Base-by-base conservation (phyloP, 768 basidiomycete species). In the Termitomyces sp. region DNA sequence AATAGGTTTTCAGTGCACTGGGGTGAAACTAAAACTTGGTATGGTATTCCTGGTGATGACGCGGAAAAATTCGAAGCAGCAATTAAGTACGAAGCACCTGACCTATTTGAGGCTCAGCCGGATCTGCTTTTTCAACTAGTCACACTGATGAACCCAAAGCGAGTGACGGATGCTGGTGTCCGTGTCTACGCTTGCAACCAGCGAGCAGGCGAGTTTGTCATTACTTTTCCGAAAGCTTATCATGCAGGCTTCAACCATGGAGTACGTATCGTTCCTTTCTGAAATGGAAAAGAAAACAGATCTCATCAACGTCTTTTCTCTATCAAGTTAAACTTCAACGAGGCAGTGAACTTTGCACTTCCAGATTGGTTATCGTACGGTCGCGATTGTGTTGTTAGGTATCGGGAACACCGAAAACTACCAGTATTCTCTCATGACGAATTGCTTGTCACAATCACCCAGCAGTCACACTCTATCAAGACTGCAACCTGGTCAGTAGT, bases 21-120 rank as follows among this genome's bases (percentile, higher is more conserved):
- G 93, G 97, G 97, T 31, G 96, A 97, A 70, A 96, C 96, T 36
- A 99, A 99, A 79, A 99, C 96, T 0, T 99, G 97, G 97, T 99
- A 99, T 73, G 95, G 95, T 52, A 90, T 98, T 45, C 96, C 97
- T 7, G 96, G 91, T n/a, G 84, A 86, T 52, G 92, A 97, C 66
- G 95, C 95, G 30, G 93, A 92, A 64, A 93, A 93, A 71, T 98
- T 99, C 68, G 97, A 99, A 74, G 87, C 89, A 31, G 96, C 96
- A 27, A 97, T 99, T 72, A 89, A 88, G 73, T 81, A 82, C 56
- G 95, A 98, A 73, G 97, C 97, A 24, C 97, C 97, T 15, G 97
- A 99, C 71, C 83, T 99, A 22, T 99, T 99, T 69, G 94, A 98
- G 70, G 92, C 95, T 53, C 96, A 98, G 72, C 96, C 97, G 0